Conservation (phyloP, 345 rosid genomes). For the Xanthoceras sorbifolium region DNA sequence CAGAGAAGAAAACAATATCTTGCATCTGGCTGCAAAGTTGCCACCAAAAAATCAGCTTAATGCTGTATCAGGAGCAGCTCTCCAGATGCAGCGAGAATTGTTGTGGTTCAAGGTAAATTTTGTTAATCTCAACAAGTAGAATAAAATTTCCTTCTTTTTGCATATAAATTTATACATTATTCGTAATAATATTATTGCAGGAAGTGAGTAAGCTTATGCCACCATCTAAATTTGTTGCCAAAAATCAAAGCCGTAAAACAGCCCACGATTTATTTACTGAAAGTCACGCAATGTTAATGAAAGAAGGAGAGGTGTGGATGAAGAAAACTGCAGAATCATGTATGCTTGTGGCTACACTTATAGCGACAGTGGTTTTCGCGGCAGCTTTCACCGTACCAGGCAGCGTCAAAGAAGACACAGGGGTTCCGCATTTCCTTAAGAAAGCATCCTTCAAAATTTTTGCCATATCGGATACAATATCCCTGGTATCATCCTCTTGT, state of each 20-base stretch:
- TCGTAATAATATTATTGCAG: not conserved
- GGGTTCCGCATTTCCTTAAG: not conserved
- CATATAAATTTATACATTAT: too few relatives aligned
- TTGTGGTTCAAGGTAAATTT: too few relatives aligned
- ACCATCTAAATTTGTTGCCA: not conserved
- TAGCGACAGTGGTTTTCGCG: conserved; percentile 5
- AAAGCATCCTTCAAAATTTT: conserved; percentile 11
- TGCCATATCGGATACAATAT: conserved; percentile 14
- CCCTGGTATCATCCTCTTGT: not conserved
- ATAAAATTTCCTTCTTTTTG: not conserved
- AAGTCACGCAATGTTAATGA: not conserved
- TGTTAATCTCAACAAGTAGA: not conserved
- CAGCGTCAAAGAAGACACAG: not conserved
- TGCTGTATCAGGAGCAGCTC: conserved; percentile 19
- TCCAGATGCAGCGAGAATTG: too few relatives aligned
- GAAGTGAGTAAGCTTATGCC: conserved; percentile 13
- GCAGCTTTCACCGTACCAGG: conserved; percentile 20
- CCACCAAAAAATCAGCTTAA: not conserved
- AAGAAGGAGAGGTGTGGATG: not conserved
- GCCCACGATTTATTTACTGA: conserved; percentile 9
- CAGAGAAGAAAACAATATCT: not conserved
- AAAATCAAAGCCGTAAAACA: not conserved
- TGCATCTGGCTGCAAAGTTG: conserved; percentile 12
- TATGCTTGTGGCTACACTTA: conserved; percentile 22
- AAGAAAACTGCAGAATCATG: too few relatives aligned